A percentile compares a stretch with the other conserved stretches of the same genome.
Conservation (phyloP, 2,329 filamentous ascomycete genomes). For the Furcasterigmium sp. region DNA sequence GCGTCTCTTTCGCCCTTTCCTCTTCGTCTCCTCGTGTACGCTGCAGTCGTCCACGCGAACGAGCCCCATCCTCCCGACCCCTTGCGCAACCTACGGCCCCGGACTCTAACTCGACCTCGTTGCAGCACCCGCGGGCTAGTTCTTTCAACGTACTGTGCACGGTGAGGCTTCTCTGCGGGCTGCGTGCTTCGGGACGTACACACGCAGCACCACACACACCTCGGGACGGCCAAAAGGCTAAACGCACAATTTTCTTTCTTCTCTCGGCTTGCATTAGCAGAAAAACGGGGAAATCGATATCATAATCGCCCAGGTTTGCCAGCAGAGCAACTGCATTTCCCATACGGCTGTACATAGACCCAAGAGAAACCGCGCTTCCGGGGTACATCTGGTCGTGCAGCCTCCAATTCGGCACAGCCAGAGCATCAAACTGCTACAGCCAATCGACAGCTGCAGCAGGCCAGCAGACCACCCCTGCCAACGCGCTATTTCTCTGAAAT, state of each 20-base stretch:
- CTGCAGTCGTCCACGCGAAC: not conserved
- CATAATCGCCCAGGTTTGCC: not conserved
- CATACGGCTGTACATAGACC: slow-evolving; percentile 4
- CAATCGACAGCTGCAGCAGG: not conserved
- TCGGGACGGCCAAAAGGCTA: not conserved
- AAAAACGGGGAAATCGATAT: not conserved
- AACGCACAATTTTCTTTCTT: not conserved
- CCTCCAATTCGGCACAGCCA: slow-evolving; percentile 9
- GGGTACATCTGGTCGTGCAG: slow-evolving; percentile 10
- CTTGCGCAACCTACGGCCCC: not conserved
- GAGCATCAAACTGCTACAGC: not conserved
- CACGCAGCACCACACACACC: no score
- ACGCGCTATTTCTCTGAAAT: not conserved
- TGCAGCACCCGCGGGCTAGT: no score
- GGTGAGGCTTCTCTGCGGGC: no score
- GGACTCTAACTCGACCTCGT: not conserved
- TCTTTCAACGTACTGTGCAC: no score
- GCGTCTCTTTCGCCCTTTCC: not conserved
- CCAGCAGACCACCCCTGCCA: not conserved
- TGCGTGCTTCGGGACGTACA: no score
- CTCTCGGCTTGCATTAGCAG: not conserved
- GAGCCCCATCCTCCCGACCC: not conserved
- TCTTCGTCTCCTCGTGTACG: not conserved
- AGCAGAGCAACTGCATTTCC: not conserved
- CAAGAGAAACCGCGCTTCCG: slow-evolving; percentile 10